A percentile compares a stretch with the other conserved stretches of the same genome.
Conservation (phyloP, 1,284 basidiomycete species). For the Peniophora sp. region DNA sequence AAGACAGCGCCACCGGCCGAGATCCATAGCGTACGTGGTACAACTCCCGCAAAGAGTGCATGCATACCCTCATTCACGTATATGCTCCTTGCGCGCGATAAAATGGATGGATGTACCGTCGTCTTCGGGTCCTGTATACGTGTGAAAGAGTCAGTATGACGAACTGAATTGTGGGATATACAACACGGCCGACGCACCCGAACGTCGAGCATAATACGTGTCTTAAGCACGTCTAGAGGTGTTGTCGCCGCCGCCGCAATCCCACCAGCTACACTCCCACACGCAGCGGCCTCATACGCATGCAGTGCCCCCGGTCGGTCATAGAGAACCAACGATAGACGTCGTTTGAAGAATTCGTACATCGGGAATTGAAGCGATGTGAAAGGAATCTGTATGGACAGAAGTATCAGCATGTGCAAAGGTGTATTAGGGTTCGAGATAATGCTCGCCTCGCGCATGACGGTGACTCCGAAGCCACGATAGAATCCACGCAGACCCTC, state of each 20-base stretch:
- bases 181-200: slow-evolving; percentile 34
- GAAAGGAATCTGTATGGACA: slow-evolving; percentile 76
- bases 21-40: slow-evolving; percentile 94
- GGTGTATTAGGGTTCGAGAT: slow-evolving; percentile 4
- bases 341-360: slow-evolving; percentile 83
- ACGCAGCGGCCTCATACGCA: slow-evolving; percentile 83
- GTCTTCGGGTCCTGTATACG: slow-evolving; percentile 36
- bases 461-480: slow-evolving; percentile 72
- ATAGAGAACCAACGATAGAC: slow-evolving; percentile 42
- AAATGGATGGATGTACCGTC: slow-evolving; percentile 45
- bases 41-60: slow-evolving; percentile 82
- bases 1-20: slow-evolving; percentile 96
- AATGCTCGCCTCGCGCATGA: slow-evolving; percentile 65
- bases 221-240: slow-evolving; percentile 95
- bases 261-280: slow-evolving; percentile 89
- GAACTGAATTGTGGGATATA: neutral
- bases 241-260: slow-evolving; percentile 89
- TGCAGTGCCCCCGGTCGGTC: slow-evolving; percentile 45
- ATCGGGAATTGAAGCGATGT: slow-evolving; percentile 96
- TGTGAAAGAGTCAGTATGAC: neutral
- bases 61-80: slow-evolving; percentile 64
- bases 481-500: slow-evolving; percentile 71
- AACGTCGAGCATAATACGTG: slow-evolving; percentile 92
- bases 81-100: slow-evolving; percentile 54
- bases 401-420: neutral